These are phyloP conservation scores for Lachnellula suecica DNA, from an alignment of 2,329 filamentous ascomycete species.

Conservation along the genomic window DNA sequence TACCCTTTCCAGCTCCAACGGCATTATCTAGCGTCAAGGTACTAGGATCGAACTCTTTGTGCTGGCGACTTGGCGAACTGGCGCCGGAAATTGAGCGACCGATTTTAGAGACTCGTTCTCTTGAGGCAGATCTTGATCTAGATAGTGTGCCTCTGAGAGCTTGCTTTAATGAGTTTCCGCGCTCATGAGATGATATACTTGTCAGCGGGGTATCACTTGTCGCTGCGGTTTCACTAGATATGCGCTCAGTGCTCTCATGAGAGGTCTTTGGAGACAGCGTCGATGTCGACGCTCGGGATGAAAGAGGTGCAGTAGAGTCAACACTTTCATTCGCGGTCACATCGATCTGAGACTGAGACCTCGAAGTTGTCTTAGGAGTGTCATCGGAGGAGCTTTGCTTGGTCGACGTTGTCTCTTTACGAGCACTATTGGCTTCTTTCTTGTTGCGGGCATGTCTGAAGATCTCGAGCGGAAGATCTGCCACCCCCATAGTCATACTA, in stretches of 20 bases:
- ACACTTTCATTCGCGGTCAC: conserved; percentile 7
- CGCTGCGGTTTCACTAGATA: conserved; percentile 13
- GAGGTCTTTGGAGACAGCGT: conserved; percentile 23
- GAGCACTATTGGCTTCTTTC: conserved; percentile 13
- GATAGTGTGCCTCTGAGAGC: conserved; percentile 30
- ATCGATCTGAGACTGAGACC: conserved; percentile 16
- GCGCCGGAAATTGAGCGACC: conserved; percentile 14
- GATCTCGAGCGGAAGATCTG: conserved; percentile 65
- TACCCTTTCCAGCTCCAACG: conserved; percentile 63
- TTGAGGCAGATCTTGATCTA: conserved; percentile 22
- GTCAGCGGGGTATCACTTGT: conserved; percentile 18
- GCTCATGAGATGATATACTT: conserved; percentile 19
- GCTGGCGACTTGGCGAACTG: conserved; percentile 18
- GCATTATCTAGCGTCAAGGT: conserved; percentile 53
- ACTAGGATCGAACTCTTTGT: conserved; percentile 32
- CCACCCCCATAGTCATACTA: conserved; percentile 78
- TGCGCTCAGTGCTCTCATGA: conserved; percentile 23
- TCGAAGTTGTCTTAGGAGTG: conserved; percentile 13
- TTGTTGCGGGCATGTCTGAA: conserved; percentile 41
- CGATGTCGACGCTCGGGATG: conserved; percentile 7
- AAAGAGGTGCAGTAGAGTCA: conserved; percentile 4
- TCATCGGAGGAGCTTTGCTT: conserved; percentile 4
- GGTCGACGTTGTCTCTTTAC: conserved; percentile 10
- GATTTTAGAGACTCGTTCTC: background rate
- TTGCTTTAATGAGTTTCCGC: conserved; percentile 28